Percentiles rank a stretch among this genome's conserved stretches.
These are phyloP conservation scores for Lepiota brunneoincarnata DNA, from an alignment of 768 basidiomycete species.

Conservation along the genomic window DNA sequence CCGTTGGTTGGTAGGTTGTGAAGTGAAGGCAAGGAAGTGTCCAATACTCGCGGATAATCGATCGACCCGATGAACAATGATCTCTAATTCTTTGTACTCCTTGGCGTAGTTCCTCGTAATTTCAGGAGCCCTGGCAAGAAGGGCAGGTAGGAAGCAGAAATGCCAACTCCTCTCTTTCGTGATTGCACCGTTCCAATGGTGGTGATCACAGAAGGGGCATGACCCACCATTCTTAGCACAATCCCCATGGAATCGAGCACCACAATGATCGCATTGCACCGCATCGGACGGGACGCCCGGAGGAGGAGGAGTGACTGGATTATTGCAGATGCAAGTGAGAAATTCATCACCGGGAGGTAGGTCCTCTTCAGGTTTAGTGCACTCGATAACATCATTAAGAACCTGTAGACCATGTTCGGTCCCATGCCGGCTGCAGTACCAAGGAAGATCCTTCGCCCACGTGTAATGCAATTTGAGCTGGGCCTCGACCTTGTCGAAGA, in stretches of 20 bases:
- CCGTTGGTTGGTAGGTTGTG: slow-evolving; percentile 68
- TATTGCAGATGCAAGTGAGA: slow-evolving; percentile 80
- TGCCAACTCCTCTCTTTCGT: slow-evolving; percentile 83
- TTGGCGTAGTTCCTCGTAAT: slow-evolving; percentile 77
- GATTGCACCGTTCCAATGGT: slow-evolving; percentile 87
- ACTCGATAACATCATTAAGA: slow-evolving; percentile 72
- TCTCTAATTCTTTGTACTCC: slow-evolving; percentile 77
- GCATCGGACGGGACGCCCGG: slow-evolving; percentile 75
- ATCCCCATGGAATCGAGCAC: slow-evolving; percentile 80
- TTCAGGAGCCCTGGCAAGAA: slow-evolving; percentile 72
- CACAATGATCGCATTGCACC: slow-evolving; percentile 89
- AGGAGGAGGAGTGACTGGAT: slow-evolving; percentile 76
- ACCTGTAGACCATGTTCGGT: slow-evolving; percentile 62
- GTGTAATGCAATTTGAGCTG: slow-evolving; percentile 65
- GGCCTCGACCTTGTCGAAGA: slow-evolving; percentile 68
- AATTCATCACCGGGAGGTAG: slow-evolving; percentile 77
- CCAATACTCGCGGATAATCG: slow-evolving; percentile 73
- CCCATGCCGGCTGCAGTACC: slow-evolving; percentile 71
- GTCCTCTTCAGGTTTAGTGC: slow-evolving; percentile 77
- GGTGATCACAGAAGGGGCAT: slow-evolving; percentile 88
- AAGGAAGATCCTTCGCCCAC: slow-evolving; percentile 76
- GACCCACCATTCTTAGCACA: slow-evolving; percentile 89
- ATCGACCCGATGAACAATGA: slow-evolving; percentile 77
- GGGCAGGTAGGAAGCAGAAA: slow-evolving; percentile 73
- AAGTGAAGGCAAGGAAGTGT: slow-evolving; percentile 74